Evolutionary conservation across 2,329 filamentous ascomycete genomes (phyloP).

Genomic region (Calonectria crousiana): DNA sequence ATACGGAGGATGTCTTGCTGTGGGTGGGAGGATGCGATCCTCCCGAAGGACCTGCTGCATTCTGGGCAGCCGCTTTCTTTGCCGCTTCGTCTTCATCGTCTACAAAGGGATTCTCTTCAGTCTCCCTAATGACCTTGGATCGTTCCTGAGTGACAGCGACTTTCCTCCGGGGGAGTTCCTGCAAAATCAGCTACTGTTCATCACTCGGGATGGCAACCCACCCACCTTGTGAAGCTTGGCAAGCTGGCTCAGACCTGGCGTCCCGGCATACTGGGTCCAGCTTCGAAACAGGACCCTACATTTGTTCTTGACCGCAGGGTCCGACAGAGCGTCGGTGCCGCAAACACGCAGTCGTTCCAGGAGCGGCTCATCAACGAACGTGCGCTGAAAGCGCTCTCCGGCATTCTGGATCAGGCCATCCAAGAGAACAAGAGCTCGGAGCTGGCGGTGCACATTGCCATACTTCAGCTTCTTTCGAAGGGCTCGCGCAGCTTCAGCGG

Average conservation of each 20-base stretch:
- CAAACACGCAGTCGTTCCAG: conserved; percentile 92
- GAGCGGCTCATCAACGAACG: conserved; percentile 90
- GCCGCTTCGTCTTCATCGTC: conserved; percentile 71
- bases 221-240: conserved; percentile 79
- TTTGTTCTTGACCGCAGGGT: conserved; percentile 87
- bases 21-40: conserved; percentile 25
- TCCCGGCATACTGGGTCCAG: conserved; percentile 89
- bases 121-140: conserved; percentile 87
- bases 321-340: conserved; percentile 85
- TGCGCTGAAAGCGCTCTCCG: conserved; percentile 85
- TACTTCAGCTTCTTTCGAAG: conserved; percentile 99
- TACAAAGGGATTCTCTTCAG: conserved; percentile 78
- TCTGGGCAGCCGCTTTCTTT: conserved; percentile 44
- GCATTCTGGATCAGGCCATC: conserved; percentile 97
- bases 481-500: conserved; percentile 89
- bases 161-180: conserved; percentile 76
- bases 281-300: conserved; percentile 87
- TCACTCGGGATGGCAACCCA: background rate
- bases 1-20: conserved; percentile 54
- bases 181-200: background rate
- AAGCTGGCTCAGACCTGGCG: conserved; percentile 83
- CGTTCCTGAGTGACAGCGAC: conserved; percentile 80
- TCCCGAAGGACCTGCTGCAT: conserved; percentile 37
- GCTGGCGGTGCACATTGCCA: conserved; percentile 91
- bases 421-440: conserved; percentile 87